Evolutionary conservation across 441 rosid species (phyloP).

Genomic region (Erodium trifolium): DNA sequence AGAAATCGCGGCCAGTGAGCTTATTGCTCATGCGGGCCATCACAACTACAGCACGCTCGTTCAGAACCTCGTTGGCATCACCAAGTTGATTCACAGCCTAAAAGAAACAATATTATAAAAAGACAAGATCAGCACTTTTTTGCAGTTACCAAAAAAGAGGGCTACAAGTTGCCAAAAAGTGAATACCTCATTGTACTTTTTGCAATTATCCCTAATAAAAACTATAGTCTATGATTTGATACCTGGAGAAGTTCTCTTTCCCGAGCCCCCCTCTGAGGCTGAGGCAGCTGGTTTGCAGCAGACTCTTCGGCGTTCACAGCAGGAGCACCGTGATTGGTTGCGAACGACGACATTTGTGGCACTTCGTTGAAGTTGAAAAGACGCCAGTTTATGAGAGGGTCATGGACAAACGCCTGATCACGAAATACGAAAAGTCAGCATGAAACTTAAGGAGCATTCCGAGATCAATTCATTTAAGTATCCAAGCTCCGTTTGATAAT

Average conservation of each 20-base stretch:
- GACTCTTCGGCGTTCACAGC: conserved; percentile 63
- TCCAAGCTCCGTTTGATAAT: no score
- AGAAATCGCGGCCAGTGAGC: conserved; percentile 94
- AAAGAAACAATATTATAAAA: conserved; percentile 4
- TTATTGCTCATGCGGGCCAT: conserved; percentile 95
- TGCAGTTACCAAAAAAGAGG: neutral
- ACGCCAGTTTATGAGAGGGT: conserved; percentile 99
- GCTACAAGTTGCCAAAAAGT: no score
- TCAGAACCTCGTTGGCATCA: conserved; percentile 94
- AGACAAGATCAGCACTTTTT: no score
- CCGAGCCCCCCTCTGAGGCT: conserved; percentile 90
- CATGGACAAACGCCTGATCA: conserved; percentile 92
- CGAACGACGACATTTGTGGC: conserved; percentile 73
- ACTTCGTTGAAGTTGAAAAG: conserved; percentile 97
- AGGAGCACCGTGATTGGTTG: conserved; percentile 28
- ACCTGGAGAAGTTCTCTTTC: conserved; percentile 98
- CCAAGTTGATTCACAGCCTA: conserved; percentile 98
- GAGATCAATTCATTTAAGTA: no score
- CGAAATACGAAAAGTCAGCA: conserved; percentile 15
- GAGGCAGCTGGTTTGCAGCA: conserved; percentile 62
- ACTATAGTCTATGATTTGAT: neutral
- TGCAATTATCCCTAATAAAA: no score
- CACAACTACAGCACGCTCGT: conserved; percentile 89
- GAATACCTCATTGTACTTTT: no score
- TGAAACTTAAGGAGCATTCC: neutral